These are phyloP conservation scores for Terana coerulea DNA, from an alignment of 768 basidiomycete genomes.

Conservation along the genomic window DNA sequence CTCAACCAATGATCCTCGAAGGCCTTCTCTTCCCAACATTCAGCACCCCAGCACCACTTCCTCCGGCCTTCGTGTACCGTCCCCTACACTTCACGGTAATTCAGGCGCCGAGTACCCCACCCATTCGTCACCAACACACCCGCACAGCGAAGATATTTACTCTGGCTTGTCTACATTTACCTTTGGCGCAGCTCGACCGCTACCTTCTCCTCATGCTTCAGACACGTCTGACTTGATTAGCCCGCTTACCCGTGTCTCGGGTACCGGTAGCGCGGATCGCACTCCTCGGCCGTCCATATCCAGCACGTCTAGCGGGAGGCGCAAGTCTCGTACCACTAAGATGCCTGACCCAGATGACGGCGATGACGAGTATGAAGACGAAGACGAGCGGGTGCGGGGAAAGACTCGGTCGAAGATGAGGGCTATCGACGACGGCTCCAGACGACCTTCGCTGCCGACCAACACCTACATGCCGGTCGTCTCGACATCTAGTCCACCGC, in stretches of 20 bases:
- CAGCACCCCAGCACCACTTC: constrained; percentile 1
- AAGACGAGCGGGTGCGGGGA: constrained; percentile 30
- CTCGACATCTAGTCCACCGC: constrained; percentile 4
- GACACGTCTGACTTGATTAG: constrained; percentile 31
- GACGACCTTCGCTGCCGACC: constrained; percentile 37
- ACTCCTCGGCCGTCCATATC: constrained; percentile 45
- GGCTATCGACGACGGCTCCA: constrained; percentile 39
- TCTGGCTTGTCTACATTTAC: constrained; percentile 38
- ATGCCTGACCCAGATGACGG: constrained; percentile 26
- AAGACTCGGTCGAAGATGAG: constrained; percentile 38
- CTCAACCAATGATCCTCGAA: constrained; percentile 14
- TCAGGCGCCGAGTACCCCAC: not conserved
- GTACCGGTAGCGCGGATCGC: constrained; percentile 31
- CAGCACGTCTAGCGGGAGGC: constrained; percentile 14
- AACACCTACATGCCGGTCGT: constrained; percentile 22
- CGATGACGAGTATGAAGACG: constrained; percentile 32
- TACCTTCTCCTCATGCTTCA: constrained; percentile 18
- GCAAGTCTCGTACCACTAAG: constrained; percentile 32
- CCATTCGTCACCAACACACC: constrained; percentile 1
- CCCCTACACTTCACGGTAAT: not conserved
- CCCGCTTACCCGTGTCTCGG: constrained; percentile 31
- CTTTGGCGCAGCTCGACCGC: constrained; percentile 33
- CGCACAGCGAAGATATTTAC: constrained; percentile 31
- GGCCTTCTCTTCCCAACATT: constrained; percentile 16
- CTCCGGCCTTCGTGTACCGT: not conserved